Conservation (phyloP, 257 asterid genomes). For the Solanum etuberosum region DNA sequence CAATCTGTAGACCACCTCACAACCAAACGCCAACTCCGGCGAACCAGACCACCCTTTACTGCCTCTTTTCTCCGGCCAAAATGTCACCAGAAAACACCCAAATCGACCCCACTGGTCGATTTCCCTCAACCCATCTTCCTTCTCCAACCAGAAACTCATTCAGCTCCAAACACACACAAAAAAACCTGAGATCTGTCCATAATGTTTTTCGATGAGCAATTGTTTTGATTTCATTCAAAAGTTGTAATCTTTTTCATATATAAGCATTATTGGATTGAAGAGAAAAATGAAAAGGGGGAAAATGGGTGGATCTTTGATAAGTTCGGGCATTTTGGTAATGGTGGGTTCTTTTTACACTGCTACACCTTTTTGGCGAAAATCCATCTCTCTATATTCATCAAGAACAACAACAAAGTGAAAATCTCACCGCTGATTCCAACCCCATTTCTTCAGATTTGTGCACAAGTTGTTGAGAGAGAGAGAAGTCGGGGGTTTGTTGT, state of each 20-base stretch:
- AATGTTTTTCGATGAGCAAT: neutral
- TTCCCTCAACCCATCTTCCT: no score
- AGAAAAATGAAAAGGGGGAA: neutral
- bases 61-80: no score
- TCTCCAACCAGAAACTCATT: no score
- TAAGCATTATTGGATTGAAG: neutral
- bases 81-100: no score
- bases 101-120: no score
- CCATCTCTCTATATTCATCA: slow-evolving; percentile 18
- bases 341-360: slow-evolving; percentile 75
- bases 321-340: slow-evolving; percentile 55
- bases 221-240: neutral
- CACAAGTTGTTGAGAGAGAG: no score
- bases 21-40: no score
- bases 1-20: no score
- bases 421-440: slow-evolving; percentile 6
- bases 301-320: slow-evolving; percentile 13
- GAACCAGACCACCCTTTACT: no score
- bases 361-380: slow-evolving; percentile 49
- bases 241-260: neutral
- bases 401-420: slow-evolving; percentile 19
- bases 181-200: neutral
- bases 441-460: slow-evolving; percentile 11
- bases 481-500: no score
- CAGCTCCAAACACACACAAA: neutral